These are phyloP conservation scores for Leccinum olivaceopallidum DNA, from an alignment of 768 basidiomycete genomes.

Conservation along the genomic window DNA sequence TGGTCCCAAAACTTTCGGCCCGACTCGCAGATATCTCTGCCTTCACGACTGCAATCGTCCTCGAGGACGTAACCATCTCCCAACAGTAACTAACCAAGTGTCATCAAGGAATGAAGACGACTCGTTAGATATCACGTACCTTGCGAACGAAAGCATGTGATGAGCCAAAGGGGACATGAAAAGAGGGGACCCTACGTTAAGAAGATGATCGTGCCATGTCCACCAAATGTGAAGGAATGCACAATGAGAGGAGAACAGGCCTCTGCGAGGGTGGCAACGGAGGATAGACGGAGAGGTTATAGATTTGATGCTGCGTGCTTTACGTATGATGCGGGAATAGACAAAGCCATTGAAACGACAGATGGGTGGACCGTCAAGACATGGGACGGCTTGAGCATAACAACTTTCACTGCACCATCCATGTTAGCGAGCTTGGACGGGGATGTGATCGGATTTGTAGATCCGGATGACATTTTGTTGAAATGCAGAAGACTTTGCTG, in stretches of 20 bases:
- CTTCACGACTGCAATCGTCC: constrained; percentile 68
- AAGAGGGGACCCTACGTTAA: no score
- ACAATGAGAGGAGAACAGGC: no score
- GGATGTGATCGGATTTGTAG: constrained; percentile 82
- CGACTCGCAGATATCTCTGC: constrained; percentile 57
- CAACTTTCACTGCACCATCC: constrained; percentile 85
- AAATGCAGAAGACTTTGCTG: neutral
- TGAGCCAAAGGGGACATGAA: no score
- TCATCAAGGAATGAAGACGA: neutral
- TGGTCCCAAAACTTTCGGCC: constrained; percentile 79
- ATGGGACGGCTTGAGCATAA: constrained; percentile 87
- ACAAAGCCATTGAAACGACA: constrained; percentile 32
- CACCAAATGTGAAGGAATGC: no score
- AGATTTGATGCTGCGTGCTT: constrained; percentile 73
- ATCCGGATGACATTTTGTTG: constrained; percentile 50
- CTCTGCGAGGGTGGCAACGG: no score
- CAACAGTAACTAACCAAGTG: constrained; percentile 55
- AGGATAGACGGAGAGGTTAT: constrained; percentile 45
- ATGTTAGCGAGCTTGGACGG: constrained; percentile 79
- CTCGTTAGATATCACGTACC: constrained; percentile 34
- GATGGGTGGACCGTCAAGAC: constrained; percentile 49
- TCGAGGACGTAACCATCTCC: constrained; percentile 88
- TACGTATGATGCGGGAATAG: constrained; percentile 58
- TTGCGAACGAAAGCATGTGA: constrained; percentile 59
- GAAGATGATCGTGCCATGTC: no score